Conservation (phyloP, 1,284 basidiomycete genomes). For the Anthracocystis panici-leucophaei region DNA sequence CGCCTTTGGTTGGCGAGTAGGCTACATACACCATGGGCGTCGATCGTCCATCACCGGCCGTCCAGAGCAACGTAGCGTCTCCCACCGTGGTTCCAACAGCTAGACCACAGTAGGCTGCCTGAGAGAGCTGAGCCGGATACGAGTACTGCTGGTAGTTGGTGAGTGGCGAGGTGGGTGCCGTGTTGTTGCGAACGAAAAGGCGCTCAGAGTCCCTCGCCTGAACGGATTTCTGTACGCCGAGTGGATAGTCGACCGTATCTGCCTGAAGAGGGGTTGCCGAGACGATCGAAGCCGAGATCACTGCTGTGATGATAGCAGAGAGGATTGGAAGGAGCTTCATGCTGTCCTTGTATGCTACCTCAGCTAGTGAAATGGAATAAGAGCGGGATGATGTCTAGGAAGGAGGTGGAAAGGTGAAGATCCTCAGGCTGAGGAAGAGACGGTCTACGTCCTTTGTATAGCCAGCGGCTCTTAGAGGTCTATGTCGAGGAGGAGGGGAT, state of each 20-base stretch:
- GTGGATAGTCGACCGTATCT: conserved; percentile 11
- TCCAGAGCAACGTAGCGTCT: conserved; percentile 54
- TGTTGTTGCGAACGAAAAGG: conserved; percentile 24
- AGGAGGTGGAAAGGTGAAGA: background rate
- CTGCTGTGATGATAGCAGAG: conserved; percentile 20
- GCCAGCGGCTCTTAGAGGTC: background rate
- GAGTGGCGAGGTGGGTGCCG: conserved; percentile 28
- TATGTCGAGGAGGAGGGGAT: background rate
- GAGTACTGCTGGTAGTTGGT: conserved; percentile 42
- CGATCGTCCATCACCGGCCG: conserved; percentile 49
- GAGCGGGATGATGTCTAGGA: too few relatives aligned
- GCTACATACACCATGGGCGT: conserved; percentile 52
- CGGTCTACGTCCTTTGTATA: conserved; percentile 5
- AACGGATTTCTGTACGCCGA: conserved; percentile 27
- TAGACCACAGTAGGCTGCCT: conserved; percentile 49
- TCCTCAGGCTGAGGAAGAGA: background rate
- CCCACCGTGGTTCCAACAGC: conserved; percentile 42
- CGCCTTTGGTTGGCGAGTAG: conserved; percentile 49
- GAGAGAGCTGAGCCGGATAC: conserved; percentile 50
- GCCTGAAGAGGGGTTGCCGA: conserved; percentile 21
- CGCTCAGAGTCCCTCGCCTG: conserved; percentile 22
- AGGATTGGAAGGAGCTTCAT: conserved; percentile 24
- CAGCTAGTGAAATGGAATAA: too few relatives aligned
- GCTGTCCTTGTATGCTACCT: background rate
- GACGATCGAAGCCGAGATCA: conserved; percentile 18